A percentile compares a stretch with the other conserved stretches of the same genome.
Conservation (phyloP, 2,329 filamentous ascomycete genomes). For the Microdochium trichocladiopsis region DNA sequence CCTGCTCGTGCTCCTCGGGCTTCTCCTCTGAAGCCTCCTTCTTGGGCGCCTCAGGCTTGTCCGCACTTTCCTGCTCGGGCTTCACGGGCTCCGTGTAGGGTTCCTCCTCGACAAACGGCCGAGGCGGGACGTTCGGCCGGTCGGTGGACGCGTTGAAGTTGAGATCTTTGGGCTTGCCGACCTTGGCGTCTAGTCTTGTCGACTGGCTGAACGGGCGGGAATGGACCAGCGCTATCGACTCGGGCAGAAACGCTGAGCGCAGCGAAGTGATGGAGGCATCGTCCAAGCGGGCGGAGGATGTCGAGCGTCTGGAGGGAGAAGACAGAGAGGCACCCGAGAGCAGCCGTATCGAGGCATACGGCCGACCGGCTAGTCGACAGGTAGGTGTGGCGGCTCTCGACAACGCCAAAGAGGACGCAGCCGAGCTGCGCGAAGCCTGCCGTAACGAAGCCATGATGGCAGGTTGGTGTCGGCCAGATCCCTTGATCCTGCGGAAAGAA, state of each 20-base stretch:
- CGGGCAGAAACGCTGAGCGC: slow-evolving; percentile 37
- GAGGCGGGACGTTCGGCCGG: not conserved
- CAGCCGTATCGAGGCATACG: slow-evolving; percentile 8
- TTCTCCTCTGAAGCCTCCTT: slow-evolving; percentile 30
- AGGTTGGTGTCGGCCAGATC: not conserved
- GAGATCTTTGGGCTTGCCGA: slow-evolving; percentile 14
- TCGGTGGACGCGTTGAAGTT: slow-evolving; percentile 4
- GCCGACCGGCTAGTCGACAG: not conserved
- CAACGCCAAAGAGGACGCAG: not conserved
- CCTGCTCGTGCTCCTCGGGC: slow-evolving; percentile 34
- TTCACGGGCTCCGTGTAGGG: slow-evolving; percentile 17
- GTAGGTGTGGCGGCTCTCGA: not conserved
- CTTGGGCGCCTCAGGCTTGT: slow-evolving; percentile 17
- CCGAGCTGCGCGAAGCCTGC: not conserved
- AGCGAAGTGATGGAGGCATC: slow-evolving; percentile 27
- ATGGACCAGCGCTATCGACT: slow-evolving; percentile 29
- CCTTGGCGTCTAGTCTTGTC: slow-evolving; percentile 15
- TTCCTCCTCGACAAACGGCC: not conserved
- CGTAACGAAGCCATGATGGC: slow-evolving; percentile 1
- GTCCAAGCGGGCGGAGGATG: not conserved
- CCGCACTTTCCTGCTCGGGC: slow-evolving; percentile 29
- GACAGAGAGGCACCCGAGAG: slow-evolving; percentile 16
- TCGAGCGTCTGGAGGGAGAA: slow-evolving; percentile 4
- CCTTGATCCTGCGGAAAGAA: not conserved
- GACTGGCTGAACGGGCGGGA: slow-evolving; percentile 31